Percentiles rank a stretch among this genome's conserved stretches.
phyloP scores from a whole-genome alignment of 129 eudicot species.

The Flaveria ramosissima region DNA sequence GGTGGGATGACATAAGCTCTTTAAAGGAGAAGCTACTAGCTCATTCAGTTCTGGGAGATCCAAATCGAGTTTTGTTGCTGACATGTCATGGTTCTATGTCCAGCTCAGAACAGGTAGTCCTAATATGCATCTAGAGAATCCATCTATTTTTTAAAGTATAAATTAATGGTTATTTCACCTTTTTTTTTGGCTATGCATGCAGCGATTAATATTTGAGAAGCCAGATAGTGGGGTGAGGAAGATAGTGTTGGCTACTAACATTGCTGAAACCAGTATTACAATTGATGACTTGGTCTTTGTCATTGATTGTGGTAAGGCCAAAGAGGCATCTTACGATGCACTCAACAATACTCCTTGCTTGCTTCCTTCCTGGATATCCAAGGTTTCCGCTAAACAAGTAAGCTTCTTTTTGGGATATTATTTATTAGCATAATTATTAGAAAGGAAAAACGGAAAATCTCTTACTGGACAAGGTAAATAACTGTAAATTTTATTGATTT shows the following conservation, averaged over 20 bases:
- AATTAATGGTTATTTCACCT: neutral
- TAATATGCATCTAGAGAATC: neutral
- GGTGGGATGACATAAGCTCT: conserved; percentile 89
- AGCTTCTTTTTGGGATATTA: conserved; percentile 22
- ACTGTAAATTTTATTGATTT: neutral
- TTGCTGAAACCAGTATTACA: conserved; percentile 95
- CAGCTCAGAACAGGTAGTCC: conserved; percentile 76
- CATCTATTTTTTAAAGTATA: neutral
- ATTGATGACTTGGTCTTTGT: conserved; percentile 87
- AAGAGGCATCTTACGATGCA: conserved; percentile 92
- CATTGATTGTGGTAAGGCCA: conserved; percentile 93
- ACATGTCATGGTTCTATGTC: conserved; percentile 96
- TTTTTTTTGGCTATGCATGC: conserved; percentile 30
- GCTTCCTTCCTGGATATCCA: conserved; percentile 91
- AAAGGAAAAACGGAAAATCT: neutral
- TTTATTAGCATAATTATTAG: neutral
- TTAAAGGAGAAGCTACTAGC: conserved; percentile 77
- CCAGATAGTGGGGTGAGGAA: conserved; percentile 75
- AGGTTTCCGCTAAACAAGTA: conserved; percentile 88
- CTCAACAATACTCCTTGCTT: conserved; percentile 84
- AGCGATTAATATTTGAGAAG: conserved; percentile 74
- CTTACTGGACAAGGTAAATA: neutral
- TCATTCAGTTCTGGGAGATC: conserved; percentile 69
- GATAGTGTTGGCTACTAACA: conserved; percentile 83
- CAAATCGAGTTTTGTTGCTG: conserved; percentile 63